Conservation (phyloP, 1,139 yeast species). For the Debaryomyces nepalensis region DNA sequence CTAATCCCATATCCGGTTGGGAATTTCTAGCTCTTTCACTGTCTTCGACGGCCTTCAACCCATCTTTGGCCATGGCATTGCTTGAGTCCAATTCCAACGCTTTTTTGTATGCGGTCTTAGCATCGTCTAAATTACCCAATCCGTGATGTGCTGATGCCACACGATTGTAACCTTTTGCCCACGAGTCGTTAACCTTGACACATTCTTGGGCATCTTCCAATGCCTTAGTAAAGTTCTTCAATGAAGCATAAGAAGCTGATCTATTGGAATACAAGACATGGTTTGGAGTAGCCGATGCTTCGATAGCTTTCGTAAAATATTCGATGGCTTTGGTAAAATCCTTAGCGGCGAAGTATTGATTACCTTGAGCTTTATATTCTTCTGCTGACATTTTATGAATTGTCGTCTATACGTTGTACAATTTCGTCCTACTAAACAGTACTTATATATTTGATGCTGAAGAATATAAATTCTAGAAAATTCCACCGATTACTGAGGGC, state of each 20-base stretch:
- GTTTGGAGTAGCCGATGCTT: conserved; percentile 77
- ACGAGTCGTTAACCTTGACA: conserved; percentile 73
- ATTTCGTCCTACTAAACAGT: conserved; percentile 7
- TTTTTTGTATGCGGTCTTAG: conserved; percentile 71
- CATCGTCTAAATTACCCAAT: conserved; percentile 72
- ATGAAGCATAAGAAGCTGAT: conserved; percentile 89
- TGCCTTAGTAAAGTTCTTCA: conserved; percentile 74
- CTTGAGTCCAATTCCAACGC: conserved; percentile 82
- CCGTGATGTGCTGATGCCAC: conserved; percentile 94
- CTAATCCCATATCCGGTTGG: conserved; percentile 76
- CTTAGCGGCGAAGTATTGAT: conserved; percentile 88
- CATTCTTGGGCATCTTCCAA: conserved; percentile 83
- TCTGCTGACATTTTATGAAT: conserved; percentile 56
- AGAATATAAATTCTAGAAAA: conserved; percentile 10
- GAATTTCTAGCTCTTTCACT: conserved; percentile 50
- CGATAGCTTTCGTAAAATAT: conserved; percentile 83
- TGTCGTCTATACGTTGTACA: conserved; percentile 8
- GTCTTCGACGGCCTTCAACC: conserved; percentile 69
- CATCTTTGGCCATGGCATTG: conserved; percentile 88
- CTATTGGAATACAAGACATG: conserved; percentile 92
- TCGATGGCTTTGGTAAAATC: conserved; percentile 82
- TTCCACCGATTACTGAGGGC: conserved; percentile 10
- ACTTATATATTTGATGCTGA: conserved; percentile 5
- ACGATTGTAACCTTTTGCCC: conserved; percentile 97
- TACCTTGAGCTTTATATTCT: conserved; percentile 82